Evolutionary conservation across 768 basidiomycete species (phyloP).

Genomic region (Auricularia heimuer): DNA sequence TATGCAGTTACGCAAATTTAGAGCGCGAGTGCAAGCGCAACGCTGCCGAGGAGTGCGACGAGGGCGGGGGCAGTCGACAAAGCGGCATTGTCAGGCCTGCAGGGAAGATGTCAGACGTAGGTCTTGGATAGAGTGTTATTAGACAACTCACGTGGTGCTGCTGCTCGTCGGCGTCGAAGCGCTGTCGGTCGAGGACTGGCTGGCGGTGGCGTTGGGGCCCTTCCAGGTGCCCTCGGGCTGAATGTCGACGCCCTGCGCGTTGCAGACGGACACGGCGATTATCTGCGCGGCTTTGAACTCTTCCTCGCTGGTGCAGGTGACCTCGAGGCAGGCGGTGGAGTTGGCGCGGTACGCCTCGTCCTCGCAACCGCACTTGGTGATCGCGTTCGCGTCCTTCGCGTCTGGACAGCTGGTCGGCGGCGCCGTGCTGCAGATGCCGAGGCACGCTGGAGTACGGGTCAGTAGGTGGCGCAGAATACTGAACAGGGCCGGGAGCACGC

Average conservation of each 20-base stretch:
- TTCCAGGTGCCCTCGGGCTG: not conserved
- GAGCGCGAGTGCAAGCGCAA: constrained; percentile 35
- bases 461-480: not conserved
- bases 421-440: constrained; percentile 17
- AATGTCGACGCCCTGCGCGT: constrained; percentile 21
- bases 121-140: no score
- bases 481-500: not conserved
- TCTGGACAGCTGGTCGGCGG: constrained; percentile 23
- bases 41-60: constrained; percentile 34
- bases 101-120: not conserved
- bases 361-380: constrained; percentile 52
- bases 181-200: not conserved
- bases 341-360: constrained; percentile 33
- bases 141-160: not conserved
- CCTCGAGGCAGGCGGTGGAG: constrained; percentile 39
- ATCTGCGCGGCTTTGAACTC: constrained; percentile 31
- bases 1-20: constrained; percentile 16
- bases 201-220: not conserved
- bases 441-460: constrained; percentile 36
- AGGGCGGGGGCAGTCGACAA: constrained; percentile 27
- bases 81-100: constrained; percentile 9
- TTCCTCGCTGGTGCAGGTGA: constrained; percentile 38
- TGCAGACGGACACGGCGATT: constrained; percentile 35
- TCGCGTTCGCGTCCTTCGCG: constrained; percentile 36
- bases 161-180: not conserved